A percentile compares a stretch with the other conserved stretches of the same genome.
phyloP scores from a whole-genome alignment of 768 basidiomycete species.

The Suillus tomentosus region DNA sequence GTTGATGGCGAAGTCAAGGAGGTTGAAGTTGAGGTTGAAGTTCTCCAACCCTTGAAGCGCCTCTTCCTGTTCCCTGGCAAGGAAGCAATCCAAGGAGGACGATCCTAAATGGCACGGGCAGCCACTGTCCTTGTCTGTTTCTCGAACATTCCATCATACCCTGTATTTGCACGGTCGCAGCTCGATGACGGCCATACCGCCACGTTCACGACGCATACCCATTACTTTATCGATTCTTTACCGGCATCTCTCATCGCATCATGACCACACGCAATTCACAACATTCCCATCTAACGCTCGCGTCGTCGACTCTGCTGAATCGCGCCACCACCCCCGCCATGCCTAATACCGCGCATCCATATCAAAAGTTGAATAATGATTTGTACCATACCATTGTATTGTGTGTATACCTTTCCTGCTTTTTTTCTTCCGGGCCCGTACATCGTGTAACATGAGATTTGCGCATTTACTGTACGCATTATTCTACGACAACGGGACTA shows the following conservation, averaged over 20 bases:
- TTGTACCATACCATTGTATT: constrained; percentile 38
- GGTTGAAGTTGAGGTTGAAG: constrained; percentile 55
- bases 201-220: constrained; percentile 36
- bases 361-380: constrained; percentile 25
- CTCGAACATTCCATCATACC: constrained; percentile 31
- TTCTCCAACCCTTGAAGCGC: constrained; percentile 57
- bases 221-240: constrained; percentile 37
- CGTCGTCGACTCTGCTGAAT: constrained; percentile 33
- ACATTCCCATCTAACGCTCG: constrained; percentile 30
- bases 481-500: constrained; percentile 36
- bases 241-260: constrained; percentile 18
- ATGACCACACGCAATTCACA: constrained; percentile 27
- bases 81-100: constrained; percentile 31
- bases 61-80: constrained; percentile 70
- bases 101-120: constrained; percentile 27
- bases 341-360: constrained; percentile 19
- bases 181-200: constrained; percentile 33
- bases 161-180: constrained; percentile 27
- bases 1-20: constrained; percentile 53
- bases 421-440: constrained; percentile 27
- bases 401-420: constrained; percentile 25
- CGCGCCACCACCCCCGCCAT: constrained; percentile 28
- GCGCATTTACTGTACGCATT: constrained; percentile 38
- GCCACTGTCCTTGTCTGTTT: constrained; percentile 4
- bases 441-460: constrained; percentile 33